Evolutionary conservation across 2,329 filamentous ascomycete genomes (phyloP).

Genomic region (Lasiodiplodia sp.): DNA sequence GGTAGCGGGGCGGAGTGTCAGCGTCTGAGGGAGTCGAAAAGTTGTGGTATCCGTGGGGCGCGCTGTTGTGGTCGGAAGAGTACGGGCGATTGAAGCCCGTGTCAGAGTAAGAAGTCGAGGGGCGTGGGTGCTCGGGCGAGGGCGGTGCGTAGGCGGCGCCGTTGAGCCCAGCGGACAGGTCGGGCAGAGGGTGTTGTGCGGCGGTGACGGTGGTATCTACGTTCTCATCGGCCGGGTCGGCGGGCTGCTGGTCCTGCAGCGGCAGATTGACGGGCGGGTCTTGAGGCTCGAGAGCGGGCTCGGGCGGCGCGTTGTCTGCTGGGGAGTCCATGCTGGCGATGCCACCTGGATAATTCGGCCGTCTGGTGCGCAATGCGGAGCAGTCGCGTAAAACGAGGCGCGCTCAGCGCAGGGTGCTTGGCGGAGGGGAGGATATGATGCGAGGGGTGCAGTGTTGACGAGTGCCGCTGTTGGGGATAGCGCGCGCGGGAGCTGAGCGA

Average conservation of each 20-base stretch:
- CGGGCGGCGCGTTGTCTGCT: constrained; percentile 29
- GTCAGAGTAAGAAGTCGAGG: constrained; percentile 63
- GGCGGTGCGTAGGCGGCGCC: constrained; percentile 54
- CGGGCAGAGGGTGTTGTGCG: constrained; percentile 46
- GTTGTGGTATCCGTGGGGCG: constrained; percentile 41
- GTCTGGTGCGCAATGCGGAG: constrained; percentile 28
- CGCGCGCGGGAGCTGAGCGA: constrained; percentile 21
- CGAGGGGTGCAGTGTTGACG: constrained; percentile 17
- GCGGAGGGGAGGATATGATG: constrained; percentile 4
- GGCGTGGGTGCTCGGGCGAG: constrained; percentile 46
- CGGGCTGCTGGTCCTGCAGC: constrained; percentile 42
- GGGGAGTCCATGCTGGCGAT: constrained; percentile 30
- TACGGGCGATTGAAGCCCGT: constrained; percentile 55
- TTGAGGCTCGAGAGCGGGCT: constrained; percentile 28
- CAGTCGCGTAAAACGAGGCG: constrained; percentile 10
- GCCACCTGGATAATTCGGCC: constrained; percentile 21
- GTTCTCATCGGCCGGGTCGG: constrained; percentile 54
- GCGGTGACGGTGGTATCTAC: constrained; percentile 57
- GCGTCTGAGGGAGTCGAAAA: constrained; percentile 57
- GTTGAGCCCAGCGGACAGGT: constrained; percentile 39
- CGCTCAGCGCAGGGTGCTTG: constrained; percentile 10
- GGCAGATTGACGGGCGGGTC: constrained; percentile 30
- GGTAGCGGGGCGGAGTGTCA: constrained; percentile 49
- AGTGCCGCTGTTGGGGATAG: constrained; percentile 22
- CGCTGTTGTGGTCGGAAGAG: constrained; percentile 43